Evolutionary conservation across 1,284 basidiomycete species (phyloP).

Genomic region (Sphaerobolus stellatus): DNA sequence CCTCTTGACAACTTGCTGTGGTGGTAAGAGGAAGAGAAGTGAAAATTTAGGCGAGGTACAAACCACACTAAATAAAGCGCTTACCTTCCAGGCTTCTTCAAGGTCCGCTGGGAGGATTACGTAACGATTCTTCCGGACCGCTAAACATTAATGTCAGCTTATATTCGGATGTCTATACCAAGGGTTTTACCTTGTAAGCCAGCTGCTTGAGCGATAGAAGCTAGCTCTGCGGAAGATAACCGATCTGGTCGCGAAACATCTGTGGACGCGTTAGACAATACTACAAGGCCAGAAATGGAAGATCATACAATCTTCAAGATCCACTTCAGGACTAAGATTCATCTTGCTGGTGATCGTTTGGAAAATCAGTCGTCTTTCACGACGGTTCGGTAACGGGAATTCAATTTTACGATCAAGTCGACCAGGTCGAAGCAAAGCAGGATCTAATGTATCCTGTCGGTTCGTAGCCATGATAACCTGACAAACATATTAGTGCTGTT

Average conservation of each 20-base stretch:
- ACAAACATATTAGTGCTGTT: neutral
- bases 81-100: slow-evolving; percentile 97
- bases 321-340: slow-evolving; percentile 97
- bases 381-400: slow-evolving; percentile 91
- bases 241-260: slow-evolving; percentile 97
- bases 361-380: slow-evolving; percentile 98
- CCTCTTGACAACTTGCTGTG: slow-evolving; percentile 93
- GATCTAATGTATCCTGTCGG: slow-evolving; percentile 94
- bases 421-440: slow-evolving; percentile 94
- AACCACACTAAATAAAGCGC: slow-evolving; percentile 31
- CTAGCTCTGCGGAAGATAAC: slow-evolving; percentile 93
- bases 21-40: too few species aligned
- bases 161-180: neutral
- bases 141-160: slow-evolving; percentile 39
- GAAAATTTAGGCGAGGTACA: slow-evolving; percentile 35
- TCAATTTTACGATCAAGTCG: slow-evolving; percentile 99
- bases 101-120: slow-evolving; percentile 97
- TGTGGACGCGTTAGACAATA: slow-evolving; percentile 31
- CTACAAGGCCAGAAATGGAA: neutral
- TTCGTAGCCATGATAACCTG: slow-evolving; percentile 99
- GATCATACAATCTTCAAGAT: slow-evolving; percentile 88
- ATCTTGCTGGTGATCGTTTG: slow-evolving; percentile 97
- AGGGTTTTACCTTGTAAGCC: slow-evolving; percentile 82
- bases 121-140: slow-evolving; percentile 97
- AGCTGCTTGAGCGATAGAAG: slow-evolving; percentile 95